These are phyloP conservation scores for Candida argentea DNA, from an alignment of 805 yeast species.

Conservation along the genomic window DNA sequence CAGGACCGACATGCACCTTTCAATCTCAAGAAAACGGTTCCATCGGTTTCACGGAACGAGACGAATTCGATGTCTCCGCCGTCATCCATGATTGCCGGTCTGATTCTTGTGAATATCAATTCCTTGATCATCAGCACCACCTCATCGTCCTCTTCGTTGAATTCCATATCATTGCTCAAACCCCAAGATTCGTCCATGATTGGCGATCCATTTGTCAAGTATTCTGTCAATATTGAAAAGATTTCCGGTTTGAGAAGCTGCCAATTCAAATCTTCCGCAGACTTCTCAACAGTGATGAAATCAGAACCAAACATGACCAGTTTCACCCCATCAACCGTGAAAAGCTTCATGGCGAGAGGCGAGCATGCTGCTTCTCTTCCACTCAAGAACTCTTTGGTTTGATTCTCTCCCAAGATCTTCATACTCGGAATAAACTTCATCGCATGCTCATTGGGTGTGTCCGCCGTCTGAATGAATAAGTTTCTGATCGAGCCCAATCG, in stretches of 20 bases:
- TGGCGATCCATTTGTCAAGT: constrained; percentile 45
- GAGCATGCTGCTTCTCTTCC: constrained; percentile 70
- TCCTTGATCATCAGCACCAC: constrained; percentile 59
- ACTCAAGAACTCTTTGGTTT: constrained; percentile 61
- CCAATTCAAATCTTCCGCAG: constrained; percentile 42
- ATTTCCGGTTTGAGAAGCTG: constrained; percentile 56
- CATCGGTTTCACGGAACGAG: constrained; percentile 41
- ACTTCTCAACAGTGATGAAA: constrained; percentile 74
- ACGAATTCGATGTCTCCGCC: constrained; percentile 70
- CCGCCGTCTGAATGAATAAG: constrained; percentile 69
- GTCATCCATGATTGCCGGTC: constrained; percentile 68
- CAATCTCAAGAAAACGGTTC: constrained; percentile 48
- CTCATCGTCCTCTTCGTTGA: constrained; percentile 57
- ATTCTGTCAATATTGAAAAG: constrained; percentile 48
- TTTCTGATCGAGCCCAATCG: constrained; percentile 4
- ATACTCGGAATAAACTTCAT: constrained; percentile 73
- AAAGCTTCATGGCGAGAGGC: constrained; percentile 67
- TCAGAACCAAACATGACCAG: constrained; percentile 75
- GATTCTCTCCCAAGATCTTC: constrained; percentile 44
- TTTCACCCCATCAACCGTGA: constrained; percentile 65
- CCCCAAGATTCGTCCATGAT: constrained; percentile 30
- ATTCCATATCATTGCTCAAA: constrained; percentile 24
- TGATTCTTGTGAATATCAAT: constrained; percentile 55
- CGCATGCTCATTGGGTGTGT: constrained; percentile 83
- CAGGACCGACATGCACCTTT: constrained; percentile 71